These are phyloP conservation scores for Linanthus parryae DNA, from an alignment of 148 eudicot species.

Conservation along the genomic window DNA sequence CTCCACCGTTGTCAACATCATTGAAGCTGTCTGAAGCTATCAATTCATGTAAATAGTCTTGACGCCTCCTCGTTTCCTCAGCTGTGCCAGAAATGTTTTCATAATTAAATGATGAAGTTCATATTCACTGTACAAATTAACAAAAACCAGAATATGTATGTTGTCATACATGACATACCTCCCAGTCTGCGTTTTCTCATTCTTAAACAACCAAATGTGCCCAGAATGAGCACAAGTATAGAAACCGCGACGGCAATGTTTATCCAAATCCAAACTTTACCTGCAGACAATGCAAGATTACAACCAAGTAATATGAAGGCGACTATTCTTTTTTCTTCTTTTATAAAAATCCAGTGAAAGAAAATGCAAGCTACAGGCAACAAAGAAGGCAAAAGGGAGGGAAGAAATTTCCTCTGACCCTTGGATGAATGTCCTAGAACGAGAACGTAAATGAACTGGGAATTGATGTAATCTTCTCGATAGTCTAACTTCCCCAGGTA, in stretches of 20 bases:
- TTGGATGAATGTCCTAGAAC: slow-evolving; percentile 5
- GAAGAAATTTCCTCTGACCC: no score
- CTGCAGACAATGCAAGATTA: no score
- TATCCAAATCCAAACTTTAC: no score
- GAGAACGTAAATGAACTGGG: neutral
- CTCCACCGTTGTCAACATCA: slow-evolving; percentile 7
- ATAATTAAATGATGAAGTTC: neutral
- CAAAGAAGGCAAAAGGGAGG: no score
- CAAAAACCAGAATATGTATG: neutral
- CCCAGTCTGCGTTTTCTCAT: slow-evolving; percentile 6
- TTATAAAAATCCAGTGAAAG: no score
- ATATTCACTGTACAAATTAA: neutral
- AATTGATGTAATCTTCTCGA: neutral
- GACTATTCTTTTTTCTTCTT: no score
- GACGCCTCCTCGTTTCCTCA: slow-evolving; percentile 10
- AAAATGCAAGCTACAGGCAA: no score
- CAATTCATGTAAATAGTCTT: slow-evolving; percentile 7
- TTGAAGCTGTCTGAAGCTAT: slow-evolving; percentile 11
- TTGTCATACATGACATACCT: slow-evolving; percentile 15
- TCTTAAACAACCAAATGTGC: slow-evolving; percentile 1
- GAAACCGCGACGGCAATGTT: slow-evolving; percentile 9
- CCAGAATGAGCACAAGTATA: neutral
- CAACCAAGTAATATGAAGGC: no score
- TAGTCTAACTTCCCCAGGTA: slow-evolving; percentile 10
- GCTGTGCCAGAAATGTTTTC: slow-evolving; percentile 7